Evolutionary conservation across 345 rosid genomes (phyloP).

Genomic region (Kandelia obovata): DNA sequence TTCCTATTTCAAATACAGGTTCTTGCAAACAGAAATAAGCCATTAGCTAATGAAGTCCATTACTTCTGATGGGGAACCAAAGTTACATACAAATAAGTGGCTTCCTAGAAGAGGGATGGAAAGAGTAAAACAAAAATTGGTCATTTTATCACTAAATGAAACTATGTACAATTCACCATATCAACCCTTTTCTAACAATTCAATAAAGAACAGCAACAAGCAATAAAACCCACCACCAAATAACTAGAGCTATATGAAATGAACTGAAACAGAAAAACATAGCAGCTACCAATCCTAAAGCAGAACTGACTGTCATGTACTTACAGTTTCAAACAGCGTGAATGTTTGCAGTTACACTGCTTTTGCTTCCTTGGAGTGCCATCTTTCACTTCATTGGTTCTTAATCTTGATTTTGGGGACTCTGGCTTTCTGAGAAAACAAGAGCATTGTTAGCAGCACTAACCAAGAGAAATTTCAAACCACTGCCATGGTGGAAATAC

Average conservation of each 20-base stretch:
- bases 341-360: slow-evolving; percentile 97
- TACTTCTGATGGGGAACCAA: background rate
- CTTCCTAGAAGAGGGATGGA: background rate
- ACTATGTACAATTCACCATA: background rate
- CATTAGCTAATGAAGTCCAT: no score
- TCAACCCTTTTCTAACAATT: background rate
- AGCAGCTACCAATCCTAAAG: background rate
- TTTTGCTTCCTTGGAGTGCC: slow-evolving; percentile 92
- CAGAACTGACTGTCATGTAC: slow-evolving; percentile 16
- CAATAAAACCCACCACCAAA: slow-evolving; percentile 1
- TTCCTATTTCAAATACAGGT: no score
- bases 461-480: background rate
- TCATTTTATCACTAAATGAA: background rate
- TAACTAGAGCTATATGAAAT: background rate
- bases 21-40: no score
- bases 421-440: slow-evolving; percentile 55
- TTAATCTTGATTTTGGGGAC: slow-evolving; percentile 71
- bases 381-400: slow-evolving; percentile 73
- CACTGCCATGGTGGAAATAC: background rate
- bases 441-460: background rate
- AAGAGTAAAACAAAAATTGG: background rate
- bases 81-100: slow-evolving; percentile 8
- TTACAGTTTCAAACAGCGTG: slow-evolving; percentile 95
- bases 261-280: background rate
- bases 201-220: slow-evolving; percentile 8